Base-by-base conservation (phyloP, 129 eudicot genomes). In the Tanacetum coccineum region DNA sequence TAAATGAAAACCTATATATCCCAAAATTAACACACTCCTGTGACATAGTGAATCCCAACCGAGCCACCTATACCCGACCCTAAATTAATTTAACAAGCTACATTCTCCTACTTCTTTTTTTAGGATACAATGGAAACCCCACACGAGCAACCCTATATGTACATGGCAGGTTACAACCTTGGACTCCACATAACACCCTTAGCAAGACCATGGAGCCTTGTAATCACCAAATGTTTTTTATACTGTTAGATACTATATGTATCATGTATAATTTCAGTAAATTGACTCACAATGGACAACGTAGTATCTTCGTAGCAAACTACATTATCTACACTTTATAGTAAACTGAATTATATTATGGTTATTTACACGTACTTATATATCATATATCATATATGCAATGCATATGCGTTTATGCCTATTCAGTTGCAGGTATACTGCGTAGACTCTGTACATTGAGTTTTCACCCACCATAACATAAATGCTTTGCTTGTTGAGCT, bases 271-370 rank as follows among this genome's bases (percentile, higher is more conserved):
- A 32, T 40, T 51, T 47, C n/a, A 68, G 9, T 40, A 19, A 52
- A 52, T 39, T 19, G 13, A 32, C 18, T 52, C 62, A 36, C 20
- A 32, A 18, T 54, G 14, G 26, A 54, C 59, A 18, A 18, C 22
- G 59, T 22, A 47, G 48, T 47, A 66, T 66, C 59, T 46, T 20
- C 44, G 14, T 66, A 48, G 47, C 19, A 45, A 15, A 45, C 69
- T 12, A n/a, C 70, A n/a, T 28, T 22, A 66, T 40, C 64, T 68
- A 42, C n/a, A 20, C 18, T 36, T 67, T 19, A n/a, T 53, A 67
- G 15, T 52, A 17, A 36, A 36, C 13, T 67, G 13, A 52, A 6
- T 36, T 54, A 53, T 53, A 53, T n/a, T 22, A 32, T 52, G 62
- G n/a, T n/a, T 26, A 3, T 66, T n/a, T 62, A 42, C 1, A 40